Percentiles rank a stretch among this genome's conserved stretches.
Conservation (phyloP, 495 filamentous ascomycete species). For the Sporormia fimetaria region DNA sequence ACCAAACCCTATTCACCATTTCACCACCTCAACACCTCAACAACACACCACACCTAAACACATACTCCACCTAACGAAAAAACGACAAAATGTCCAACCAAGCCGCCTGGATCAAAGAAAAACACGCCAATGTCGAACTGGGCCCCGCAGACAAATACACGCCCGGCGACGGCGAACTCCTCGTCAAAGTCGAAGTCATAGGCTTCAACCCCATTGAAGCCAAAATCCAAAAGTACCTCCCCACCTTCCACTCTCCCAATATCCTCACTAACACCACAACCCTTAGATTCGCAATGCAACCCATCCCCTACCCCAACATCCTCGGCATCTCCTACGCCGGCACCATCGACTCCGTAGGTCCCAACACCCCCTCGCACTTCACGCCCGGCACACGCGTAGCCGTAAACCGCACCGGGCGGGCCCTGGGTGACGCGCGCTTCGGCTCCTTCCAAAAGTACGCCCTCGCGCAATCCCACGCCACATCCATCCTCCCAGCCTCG, state of each 20-base stretch:
- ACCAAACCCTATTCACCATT: too few relatives aligned
- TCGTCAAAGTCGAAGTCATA: slow-evolving; percentile 17
- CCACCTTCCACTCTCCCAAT: too few relatives aligned
- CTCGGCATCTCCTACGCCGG: slow-evolving; percentile 26
- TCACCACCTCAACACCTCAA: too few relatives aligned
- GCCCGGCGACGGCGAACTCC: neutral
- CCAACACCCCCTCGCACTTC: slow-evolving; percentile 20
- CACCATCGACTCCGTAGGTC: slow-evolving; percentile 21
- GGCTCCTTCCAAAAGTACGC: slow-evolving; percentile 30
- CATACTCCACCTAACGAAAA: too few relatives aligned
- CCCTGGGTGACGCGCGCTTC: slow-evolving; percentile 6
- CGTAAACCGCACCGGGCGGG: neutral
- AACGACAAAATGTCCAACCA: too few relatives aligned
- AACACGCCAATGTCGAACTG: too few relatives aligned
- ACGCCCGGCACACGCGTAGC: slow-evolving; percentile 25
- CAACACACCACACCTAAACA: too few relatives aligned
- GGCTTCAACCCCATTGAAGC: slow-evolving; percentile 18
- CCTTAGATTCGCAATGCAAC: slow-evolving; percentile 3
- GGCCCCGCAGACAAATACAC: slow-evolving; percentile 1
- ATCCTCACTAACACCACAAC: slow-evolving; percentile 15
- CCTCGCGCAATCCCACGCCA: slow-evolving; percentile 8
- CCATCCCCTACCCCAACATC: slow-evolving; percentile 27
- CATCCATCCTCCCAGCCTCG: slow-evolving; percentile 12
- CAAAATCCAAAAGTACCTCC: slow-evolving; percentile 6
- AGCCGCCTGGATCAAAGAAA: too few relatives aligned